phyloP scores from a whole-genome alignment of 371 early-diverging fungal species.

The Mortierella sp. region DNA sequence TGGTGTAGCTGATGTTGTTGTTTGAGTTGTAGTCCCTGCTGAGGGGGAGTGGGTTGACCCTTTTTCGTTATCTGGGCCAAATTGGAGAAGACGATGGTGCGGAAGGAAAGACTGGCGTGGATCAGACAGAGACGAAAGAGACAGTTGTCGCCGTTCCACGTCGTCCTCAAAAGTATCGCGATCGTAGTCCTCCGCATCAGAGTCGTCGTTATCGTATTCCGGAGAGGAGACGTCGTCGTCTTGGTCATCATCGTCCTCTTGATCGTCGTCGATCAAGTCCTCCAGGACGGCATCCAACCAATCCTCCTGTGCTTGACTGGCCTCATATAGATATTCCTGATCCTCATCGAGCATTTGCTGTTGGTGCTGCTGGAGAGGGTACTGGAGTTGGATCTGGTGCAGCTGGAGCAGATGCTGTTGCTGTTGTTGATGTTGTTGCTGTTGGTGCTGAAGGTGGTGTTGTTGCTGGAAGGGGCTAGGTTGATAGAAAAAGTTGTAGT shows the following conservation, averaged over 20 bases:
- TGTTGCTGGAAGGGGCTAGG: neutral
- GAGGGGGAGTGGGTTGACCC: constrained; percentile 23
- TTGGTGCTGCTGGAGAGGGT: constrained; percentile 8
- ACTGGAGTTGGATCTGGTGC: constrained; percentile 4
- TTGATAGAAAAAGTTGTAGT: neutral
- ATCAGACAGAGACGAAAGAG: neutral
- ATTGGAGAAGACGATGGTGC: constrained; percentile 25
- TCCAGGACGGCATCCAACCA: constrained; percentile 55
- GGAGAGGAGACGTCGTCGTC: constrained; percentile 14
- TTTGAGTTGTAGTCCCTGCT: neutral
- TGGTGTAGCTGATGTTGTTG: constrained; percentile 12
- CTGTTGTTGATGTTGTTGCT: neutral
- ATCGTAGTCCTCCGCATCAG: constrained; percentile 18
- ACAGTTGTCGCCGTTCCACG: constrained; percentile 14
- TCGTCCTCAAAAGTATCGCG: constrained; percentile 12
- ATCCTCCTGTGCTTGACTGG: constrained; percentile 48
- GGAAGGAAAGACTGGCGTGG: constrained; percentile 19
- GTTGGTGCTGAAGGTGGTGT: neutral
- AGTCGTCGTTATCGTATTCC: constrained; percentile 44
- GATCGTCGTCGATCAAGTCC: constrained; percentile 53
- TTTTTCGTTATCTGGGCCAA: constrained; percentile 24
- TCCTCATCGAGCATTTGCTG: constrained; percentile 14
- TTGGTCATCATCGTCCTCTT: constrained; percentile 32
- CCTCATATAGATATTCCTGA: constrained; percentile 30
- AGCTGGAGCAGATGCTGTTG: neutral